Conservation (phyloP, 352 stramenopile genomes). For the Phytophthora gonapodyides region DNA sequence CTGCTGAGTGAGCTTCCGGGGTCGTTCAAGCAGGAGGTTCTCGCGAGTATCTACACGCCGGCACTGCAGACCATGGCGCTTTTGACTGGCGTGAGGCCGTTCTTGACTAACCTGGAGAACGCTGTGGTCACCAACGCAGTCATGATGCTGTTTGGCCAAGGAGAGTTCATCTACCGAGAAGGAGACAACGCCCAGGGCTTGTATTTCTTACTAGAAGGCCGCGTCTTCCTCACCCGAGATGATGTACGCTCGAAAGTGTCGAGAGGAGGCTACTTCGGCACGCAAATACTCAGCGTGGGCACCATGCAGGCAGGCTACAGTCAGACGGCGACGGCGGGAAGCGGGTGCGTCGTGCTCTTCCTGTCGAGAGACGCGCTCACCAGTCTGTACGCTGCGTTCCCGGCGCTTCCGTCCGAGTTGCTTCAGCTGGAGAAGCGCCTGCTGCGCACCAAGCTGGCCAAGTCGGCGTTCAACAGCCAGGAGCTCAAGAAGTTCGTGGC, state of each 20-base stretch:
- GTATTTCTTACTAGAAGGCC: slow-evolving; percentile 55
- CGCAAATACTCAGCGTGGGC: slow-evolving; percentile 29
- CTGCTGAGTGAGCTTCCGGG: slow-evolving; percentile 46
- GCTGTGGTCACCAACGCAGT: slow-evolving; percentile 40
- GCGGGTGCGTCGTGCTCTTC: slow-evolving; percentile 53
- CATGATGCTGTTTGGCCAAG: slow-evolving; percentile 56
- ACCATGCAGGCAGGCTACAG: slow-evolving; percentile 38
- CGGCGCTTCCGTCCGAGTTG: slow-evolving; percentile 40
- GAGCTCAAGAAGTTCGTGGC: not conserved
- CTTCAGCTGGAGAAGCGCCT: slow-evolving; percentile 48
- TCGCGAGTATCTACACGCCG: slow-evolving; percentile 48
- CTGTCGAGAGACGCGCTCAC: slow-evolving; percentile 44
- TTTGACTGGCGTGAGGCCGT: slow-evolving; percentile 34
- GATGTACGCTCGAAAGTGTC: slow-evolving; percentile 31
- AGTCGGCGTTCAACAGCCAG: slow-evolving; percentile 15
- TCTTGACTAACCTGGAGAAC: slow-evolving; percentile 34
- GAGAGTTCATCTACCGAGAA: slow-evolving; percentile 49
- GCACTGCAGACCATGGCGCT: slow-evolving; percentile 46
- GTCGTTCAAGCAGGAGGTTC: slow-evolving; percentile 44
- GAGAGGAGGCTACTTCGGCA: slow-evolving; percentile 50
- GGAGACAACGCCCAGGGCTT: slow-evolving; percentile 50
- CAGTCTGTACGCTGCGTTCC: slow-evolving; percentile 47
- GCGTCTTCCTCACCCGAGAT: slow-evolving; percentile 27
- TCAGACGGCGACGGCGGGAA: slow-evolving; percentile 46
- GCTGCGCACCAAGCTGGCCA: slow-evolving; percentile 45